Percentiles rank a stretch among this genome's conserved stretches.
These are phyloP conservation scores for Fragaria ananassa DNA, from an alignment of 306 rosid species.

Conservation along the genomic window DNA sequence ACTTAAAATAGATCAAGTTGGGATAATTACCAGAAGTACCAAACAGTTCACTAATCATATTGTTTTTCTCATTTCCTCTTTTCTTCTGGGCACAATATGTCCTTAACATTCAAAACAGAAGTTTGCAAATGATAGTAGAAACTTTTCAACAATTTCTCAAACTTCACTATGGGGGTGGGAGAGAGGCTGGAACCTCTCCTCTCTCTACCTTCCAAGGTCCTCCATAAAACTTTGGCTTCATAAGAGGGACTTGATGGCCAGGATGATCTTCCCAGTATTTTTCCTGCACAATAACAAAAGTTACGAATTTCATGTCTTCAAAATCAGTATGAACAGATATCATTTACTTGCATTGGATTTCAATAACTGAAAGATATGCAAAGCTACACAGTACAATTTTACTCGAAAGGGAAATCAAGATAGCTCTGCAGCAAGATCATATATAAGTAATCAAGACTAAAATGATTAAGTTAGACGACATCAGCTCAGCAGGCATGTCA, in stretches of 20 bases:
- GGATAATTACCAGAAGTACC: neutral
- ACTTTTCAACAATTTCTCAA: neutral
- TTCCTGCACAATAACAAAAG: conserved; percentile 48
- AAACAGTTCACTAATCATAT: neutral
- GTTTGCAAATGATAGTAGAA: neutral
- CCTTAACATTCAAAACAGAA: neutral
- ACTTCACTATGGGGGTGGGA: conserved; percentile 16
- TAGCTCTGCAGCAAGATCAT: neutral
- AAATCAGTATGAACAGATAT: neutral
- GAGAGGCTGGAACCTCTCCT: conserved; percentile 49
- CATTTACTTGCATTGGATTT: neutral
- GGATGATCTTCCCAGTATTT: conserved; percentile 95
- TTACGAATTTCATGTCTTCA: neutral
- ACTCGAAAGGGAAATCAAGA: neutral
- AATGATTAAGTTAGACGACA: neutral
- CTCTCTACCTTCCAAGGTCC: conserved; percentile 74
- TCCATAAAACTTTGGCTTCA: conserved; percentile 68
- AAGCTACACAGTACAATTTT: neutral
- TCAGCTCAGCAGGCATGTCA: neutral
- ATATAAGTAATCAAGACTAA: neutral
- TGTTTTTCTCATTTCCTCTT: neutral
- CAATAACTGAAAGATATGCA: neutral
- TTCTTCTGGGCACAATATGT: conserved; percentile 2
- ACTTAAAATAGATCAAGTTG: neutral
- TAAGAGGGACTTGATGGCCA: conserved; percentile 67